phyloP scores from a whole-genome alignment of 177 flowering plant species.

The Vitis hybrid region DNA sequence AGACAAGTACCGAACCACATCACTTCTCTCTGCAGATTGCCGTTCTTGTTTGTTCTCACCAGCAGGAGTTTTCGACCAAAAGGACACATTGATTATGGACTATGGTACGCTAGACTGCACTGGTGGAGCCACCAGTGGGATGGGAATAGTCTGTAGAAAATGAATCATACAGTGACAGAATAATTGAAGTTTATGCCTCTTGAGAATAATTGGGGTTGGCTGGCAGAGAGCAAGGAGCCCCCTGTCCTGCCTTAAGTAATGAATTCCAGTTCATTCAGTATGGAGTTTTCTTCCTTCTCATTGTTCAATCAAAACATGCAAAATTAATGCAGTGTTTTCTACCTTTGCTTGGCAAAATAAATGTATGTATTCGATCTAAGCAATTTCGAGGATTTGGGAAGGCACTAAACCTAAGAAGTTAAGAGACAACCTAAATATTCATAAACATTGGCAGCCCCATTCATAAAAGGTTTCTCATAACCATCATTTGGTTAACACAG shows the following conservation, averaged over 20 bases:
- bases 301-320: too few species aligned
- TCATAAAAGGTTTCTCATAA: too few species aligned
- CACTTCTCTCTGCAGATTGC: constrained; percentile 47
- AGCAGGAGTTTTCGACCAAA: constrained; percentile 3
- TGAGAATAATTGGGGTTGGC: background rate
- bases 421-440: too few species aligned
- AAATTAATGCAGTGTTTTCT: too few species aligned
- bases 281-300: background rate
- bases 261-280: background rate
- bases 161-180: background rate
- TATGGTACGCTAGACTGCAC: constrained; percentile 35
- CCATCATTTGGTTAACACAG: too few species aligned
- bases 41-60: constrained; percentile 35
- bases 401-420: background rate
- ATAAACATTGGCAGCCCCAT: too few species aligned
- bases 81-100: constrained; percentile 16
- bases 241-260: background rate
- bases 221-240: too few species aligned
- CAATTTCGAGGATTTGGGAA: background rate
- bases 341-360: background rate
- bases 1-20: constrained; percentile 42
- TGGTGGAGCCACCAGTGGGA: constrained; percentile 24
- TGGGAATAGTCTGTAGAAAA: constrained; percentile 42
- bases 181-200: background rate
- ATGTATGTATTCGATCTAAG: background rate